These are phyloP conservation scores for Fusarium torreyae DNA, from an alignment of 2,329 filamentous ascomycete genomes.

Conservation along the genomic window DNA sequence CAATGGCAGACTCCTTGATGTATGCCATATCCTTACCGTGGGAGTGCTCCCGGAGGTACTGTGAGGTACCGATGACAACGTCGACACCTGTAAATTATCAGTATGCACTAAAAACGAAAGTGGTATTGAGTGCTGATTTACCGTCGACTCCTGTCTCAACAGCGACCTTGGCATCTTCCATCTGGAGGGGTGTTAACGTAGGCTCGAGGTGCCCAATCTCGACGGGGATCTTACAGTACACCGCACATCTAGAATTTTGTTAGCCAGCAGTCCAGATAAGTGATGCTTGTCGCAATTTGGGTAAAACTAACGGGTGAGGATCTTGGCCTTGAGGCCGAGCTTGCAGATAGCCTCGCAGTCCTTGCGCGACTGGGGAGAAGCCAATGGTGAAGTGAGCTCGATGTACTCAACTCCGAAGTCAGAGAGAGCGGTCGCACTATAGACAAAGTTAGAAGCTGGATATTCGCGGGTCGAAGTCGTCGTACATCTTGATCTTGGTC, in stretches of 20 bases:
- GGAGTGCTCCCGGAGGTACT: conserved; percentile 83
- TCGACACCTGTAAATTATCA: conserved; percentile 83
- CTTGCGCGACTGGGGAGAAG: conserved; percentile 76
- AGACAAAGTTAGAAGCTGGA: background rate
- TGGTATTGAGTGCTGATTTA: background rate
- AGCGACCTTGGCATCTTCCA: conserved; percentile 72
- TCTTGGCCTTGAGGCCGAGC: conserved; percentile 82
- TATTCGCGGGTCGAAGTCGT: background rate
- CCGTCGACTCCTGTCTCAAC: conserved; percentile 55
- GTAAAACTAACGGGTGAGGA: conserved; percentile 49
- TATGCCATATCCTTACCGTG: conserved; percentile 91
- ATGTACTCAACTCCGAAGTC: conserved; percentile 70
- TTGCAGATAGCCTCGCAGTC: conserved; percentile 96
- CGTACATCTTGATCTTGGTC: conserved; percentile 38
- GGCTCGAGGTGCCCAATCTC: background rate
- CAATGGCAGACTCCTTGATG: conserved; percentile 80
- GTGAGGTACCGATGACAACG: conserved; percentile 85
- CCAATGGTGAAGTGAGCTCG: conserved; percentile 88
- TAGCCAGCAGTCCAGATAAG: background rate
- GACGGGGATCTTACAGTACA: conserved; percentile 12
- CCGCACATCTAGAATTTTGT: conserved; percentile 3
- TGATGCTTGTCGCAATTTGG: background rate
- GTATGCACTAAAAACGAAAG: conserved; percentile 56
- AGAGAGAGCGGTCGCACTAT: conserved; percentile 26
- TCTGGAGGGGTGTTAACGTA: background rate